These are phyloP conservation scores for Penicillium rolfsii DNA, from an alignment of 2,329 filamentous ascomycete species.

Conservation along the genomic window DNA sequence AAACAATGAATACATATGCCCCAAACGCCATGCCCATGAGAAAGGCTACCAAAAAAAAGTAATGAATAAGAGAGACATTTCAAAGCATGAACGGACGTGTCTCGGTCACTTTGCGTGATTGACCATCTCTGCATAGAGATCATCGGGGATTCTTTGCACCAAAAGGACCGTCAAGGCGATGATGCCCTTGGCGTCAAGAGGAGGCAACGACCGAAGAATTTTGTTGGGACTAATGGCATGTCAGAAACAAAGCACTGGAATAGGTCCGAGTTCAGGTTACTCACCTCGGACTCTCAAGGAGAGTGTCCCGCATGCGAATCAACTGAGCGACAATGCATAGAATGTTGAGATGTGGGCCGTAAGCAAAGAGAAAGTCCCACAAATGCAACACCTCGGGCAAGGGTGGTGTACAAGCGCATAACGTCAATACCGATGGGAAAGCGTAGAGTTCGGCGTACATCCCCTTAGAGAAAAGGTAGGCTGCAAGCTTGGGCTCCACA, in stretches of 20 bases:
- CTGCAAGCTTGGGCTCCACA: slow-evolving; percentile 83
- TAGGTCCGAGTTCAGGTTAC: slow-evolving; percentile 13
- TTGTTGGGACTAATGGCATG: slow-evolving; percentile 74
- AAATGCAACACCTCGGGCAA: slow-evolving; percentile 88
- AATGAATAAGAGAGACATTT: not conserved
- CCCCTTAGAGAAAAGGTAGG: slow-evolving; percentile 81
- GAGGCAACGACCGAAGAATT: slow-evolving; percentile 82
- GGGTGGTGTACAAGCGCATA: slow-evolving; percentile 94
- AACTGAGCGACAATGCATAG: slow-evolving; percentile 95
- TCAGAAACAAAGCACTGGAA: slow-evolving; percentile 11
- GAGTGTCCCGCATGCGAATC: slow-evolving; percentile 80
- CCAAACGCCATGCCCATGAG: slow-evolving; percentile 18
- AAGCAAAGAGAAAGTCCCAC: slow-evolving; percentile 98
- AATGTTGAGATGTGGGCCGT: slow-evolving; percentile 92
- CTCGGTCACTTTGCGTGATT: slow-evolving; percentile 66
- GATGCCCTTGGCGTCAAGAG: slow-evolving; percentile 79
- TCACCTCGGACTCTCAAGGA: slow-evolving; percentile 82
- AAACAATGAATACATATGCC: slow-evolving; percentile 18
- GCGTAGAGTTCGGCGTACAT: slow-evolving; percentile 94
- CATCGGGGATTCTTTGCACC: slow-evolving; percentile 85
- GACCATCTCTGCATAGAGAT: slow-evolving; percentile 88
- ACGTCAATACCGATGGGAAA: slow-evolving; percentile 89
- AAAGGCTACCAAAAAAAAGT: not conserved
- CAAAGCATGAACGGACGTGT: slow-evolving; percentile 1
- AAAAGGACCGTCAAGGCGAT: slow-evolving; percentile 84